A percentile compares a stretch with the other conserved stretches of the same genome.
Conservation (phyloP, 1,139 yeast genomes). For the Yamadazyma taylorii region DNA sequence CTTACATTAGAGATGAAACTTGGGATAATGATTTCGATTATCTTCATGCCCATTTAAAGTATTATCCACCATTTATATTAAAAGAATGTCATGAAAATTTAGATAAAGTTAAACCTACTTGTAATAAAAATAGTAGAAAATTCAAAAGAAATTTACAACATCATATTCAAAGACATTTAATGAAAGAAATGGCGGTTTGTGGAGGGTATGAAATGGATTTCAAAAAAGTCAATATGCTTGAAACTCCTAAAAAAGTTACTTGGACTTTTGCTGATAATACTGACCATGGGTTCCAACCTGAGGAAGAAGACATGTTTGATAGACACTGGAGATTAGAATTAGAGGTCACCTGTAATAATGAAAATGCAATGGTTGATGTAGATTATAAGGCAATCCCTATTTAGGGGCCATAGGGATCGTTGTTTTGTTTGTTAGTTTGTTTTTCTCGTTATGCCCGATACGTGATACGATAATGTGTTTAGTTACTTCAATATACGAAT, state of each 20-base stretch:
- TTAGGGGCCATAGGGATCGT: background rate
- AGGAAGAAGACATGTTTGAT: constrained; percentile 44
- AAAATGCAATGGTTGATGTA: constrained; percentile 60
- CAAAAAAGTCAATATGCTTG: constrained; percentile 49
- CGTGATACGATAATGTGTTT: constrained; percentile 2
- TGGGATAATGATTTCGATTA: constrained; percentile 76
- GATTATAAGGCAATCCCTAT: constrained; percentile 51
- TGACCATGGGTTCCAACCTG: constrained; percentile 53
- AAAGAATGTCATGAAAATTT: constrained; percentile 67
- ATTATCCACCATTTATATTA: constrained; percentile 72
- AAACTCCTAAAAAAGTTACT: constrained; percentile 42
- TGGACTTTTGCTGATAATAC: constrained; percentile 58
- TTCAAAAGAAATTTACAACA: constrained; percentile 75
- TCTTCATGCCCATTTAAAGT: constrained; percentile 63
- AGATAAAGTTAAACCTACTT: constrained; percentile 71
- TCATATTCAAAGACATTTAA: constrained; percentile 68
- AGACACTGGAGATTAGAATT: constrained; percentile 61
- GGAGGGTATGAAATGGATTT: constrained; percentile 59
- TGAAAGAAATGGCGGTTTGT: constrained; percentile 63
- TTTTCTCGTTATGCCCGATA: constrained; percentile 3
- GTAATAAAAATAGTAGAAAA: constrained; percentile 69
- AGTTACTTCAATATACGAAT: background rate
- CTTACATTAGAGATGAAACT: constrained; percentile 66
- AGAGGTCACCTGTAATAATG: constrained; percentile 57
- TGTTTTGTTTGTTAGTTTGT: background rate